Evolutionary conservation across 2,329 filamentous ascomycete species (phyloP).

Genomic region (Xylaria sp.): DNA sequence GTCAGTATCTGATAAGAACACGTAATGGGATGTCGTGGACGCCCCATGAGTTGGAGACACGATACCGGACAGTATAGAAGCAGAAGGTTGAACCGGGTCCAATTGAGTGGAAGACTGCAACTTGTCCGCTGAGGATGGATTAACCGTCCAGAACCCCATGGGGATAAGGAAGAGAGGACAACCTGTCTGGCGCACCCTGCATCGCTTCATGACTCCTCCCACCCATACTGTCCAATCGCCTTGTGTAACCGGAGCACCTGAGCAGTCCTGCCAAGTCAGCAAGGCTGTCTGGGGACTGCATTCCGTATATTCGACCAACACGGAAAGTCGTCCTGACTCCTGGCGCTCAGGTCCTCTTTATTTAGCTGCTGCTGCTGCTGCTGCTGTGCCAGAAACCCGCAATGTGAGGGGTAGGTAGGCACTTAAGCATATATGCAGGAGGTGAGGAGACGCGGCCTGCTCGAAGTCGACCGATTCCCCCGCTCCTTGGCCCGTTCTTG

Average conservation of each 20-base stretch:
- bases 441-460: neutral
- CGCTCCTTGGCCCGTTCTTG: neutral
- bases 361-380: neutral
- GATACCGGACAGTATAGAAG: too few species aligned
- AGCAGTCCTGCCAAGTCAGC: neutral
- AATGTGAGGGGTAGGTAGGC: neutral
- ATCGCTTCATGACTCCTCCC: neutral
- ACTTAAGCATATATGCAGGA: too few species aligned
- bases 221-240: neutral
- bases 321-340: neutral
- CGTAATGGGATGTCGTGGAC: neutral
- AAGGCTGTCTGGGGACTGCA: too few species aligned
- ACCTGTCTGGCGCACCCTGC: neutral
- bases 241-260: neutral
- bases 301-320: too few species aligned
- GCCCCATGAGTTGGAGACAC: neutral
- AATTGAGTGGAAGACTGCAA: too few species aligned
- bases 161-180: neutral
- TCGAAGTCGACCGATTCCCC: neutral
- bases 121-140: too few species aligned
- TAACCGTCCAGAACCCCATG: neutral
- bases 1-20: neutral
- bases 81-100: too few species aligned
- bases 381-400: neutral
- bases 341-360: neutral